Evolutionary conservation across 2,329 filamentous ascomycete species (phyloP), one percentile per base, ranked within the genome.

Genomic region (Mariannaea elegans): DNA sequence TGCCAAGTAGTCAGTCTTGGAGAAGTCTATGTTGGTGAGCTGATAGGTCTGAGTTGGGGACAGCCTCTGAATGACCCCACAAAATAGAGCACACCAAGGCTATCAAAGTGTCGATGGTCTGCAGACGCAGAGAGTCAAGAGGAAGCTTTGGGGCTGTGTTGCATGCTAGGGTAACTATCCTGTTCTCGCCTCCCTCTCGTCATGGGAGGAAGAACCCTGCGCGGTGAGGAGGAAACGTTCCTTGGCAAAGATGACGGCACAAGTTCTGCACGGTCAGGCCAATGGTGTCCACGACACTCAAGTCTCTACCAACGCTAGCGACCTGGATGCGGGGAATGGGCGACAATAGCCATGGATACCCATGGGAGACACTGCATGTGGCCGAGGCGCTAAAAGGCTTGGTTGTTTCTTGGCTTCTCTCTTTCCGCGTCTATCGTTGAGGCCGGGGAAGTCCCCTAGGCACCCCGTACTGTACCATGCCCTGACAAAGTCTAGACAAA

Each of bases 331-430:
- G 67, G 68, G 62, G 67, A 38, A 59, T 61, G 55, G 56, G 54
- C 50, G 53, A 64, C 55, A 47, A 59, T 53, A 61, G 52, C 51
- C 57, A 63, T 50, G 41, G 55, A 59, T 64, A 50, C 55, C 54
- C 59, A 36, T 13, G 44, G 27, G 57, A 44, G 32, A 34, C 34
- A 46, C 54, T 57, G 46, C 48, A 59, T 55, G 42, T 41, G 51
- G 42, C 64, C 63, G 50, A 61, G 61, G 41, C 65, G 66, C 68
- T 69, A 68, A 64, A 65, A 67, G 52, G 51, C 60, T 70, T 66
- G 63, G 61, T 61, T 53, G 49, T 29, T 42, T 60, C 65, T 61
- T 59, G 54, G 63, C 55, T 51, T 54, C 55, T 57, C 23, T 23
- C 29, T 31, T 41, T 55, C 18, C 21, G 31, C 21, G 42, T 39